These are phyloP conservation scores for Persicaria maculosa DNA, from an alignment of 148 eudicot species.

Conservation along the genomic window DNA sequence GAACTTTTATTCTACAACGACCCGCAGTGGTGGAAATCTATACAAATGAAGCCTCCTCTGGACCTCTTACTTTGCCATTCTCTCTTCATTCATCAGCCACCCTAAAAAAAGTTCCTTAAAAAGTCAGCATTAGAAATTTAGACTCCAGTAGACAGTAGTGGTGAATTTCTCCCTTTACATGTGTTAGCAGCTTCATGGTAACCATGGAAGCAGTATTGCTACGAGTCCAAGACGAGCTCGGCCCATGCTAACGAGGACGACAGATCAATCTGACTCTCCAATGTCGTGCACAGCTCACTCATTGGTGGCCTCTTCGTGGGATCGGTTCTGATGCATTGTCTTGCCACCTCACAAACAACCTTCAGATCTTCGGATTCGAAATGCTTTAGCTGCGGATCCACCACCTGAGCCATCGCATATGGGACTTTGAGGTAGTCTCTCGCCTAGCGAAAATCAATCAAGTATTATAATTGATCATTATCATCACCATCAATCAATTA, in stretches of 20 bases:
- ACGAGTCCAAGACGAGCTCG: conserved; percentile 59
- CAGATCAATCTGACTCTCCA: conserved; percentile 64
- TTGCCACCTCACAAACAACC: conserved; percentile 58
- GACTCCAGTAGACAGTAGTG: background rate
- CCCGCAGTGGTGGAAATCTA: too few relatives aligned
- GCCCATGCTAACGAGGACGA: conserved; percentile 96
- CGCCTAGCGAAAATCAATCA: conserved; percentile 36
- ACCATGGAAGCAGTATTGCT: conserved; percentile 19
- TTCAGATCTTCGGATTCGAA: conserved; percentile 57
- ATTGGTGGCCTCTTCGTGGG: conserved; percentile 41
- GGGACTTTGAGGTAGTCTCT: conserved; percentile 56
- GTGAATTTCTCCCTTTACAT: background rate
- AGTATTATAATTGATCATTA: background rate
- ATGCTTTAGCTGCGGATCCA: conserved; percentile 75
- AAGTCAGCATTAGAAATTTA: background rate
- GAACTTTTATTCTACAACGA: too few relatives aligned
- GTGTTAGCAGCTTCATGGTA: conserved; percentile 20
- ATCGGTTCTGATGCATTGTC: conserved; percentile 43
- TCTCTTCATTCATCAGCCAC: background rate
- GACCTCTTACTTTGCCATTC: background rate
- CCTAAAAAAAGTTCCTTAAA: background rate
- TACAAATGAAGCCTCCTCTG: too few relatives aligned
- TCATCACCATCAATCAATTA: background rate
- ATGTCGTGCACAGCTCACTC: conserved; percentile 45
- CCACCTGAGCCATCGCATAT: conserved; percentile 52